These are phyloP conservation scores for Thelephora ganbajun DNA, from an alignment of 768 basidiomycete genomes.

Conservation along the genomic window DNA sequence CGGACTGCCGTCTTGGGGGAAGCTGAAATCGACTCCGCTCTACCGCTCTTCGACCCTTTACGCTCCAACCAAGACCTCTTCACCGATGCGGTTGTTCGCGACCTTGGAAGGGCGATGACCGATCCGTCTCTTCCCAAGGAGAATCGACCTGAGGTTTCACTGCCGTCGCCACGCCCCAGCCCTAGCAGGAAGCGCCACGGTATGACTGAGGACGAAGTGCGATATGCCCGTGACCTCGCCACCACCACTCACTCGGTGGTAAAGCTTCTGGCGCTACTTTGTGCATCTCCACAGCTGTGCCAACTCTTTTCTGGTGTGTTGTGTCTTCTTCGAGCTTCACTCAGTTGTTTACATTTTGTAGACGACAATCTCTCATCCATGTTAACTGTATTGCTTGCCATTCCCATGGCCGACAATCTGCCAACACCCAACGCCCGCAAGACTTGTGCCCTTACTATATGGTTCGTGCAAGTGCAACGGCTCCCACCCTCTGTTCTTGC, in stretches of 20 bases:
- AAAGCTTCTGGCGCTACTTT: slow-evolving; percentile 44
- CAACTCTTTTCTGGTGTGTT: slow-evolving; percentile 47
- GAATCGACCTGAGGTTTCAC: slow-evolving; percentile 7
- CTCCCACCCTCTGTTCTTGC: slow-evolving; percentile 46
- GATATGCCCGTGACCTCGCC: slow-evolving; percentile 67
- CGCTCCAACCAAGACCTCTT: slow-evolving; percentile 38
- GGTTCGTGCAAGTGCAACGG: slow-evolving; percentile 58
- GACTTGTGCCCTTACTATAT: slow-evolving; percentile 66
- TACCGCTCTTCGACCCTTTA: slow-evolving; percentile 63
- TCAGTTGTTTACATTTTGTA: slow-evolving; percentile 16
- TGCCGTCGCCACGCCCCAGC: slow-evolving; percentile 61
- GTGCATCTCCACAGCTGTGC: slow-evolving; percentile 45
- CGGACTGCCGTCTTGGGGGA: slow-evolving; percentile 25
- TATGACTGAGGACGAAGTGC: slow-evolving; percentile 65
- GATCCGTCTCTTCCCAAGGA: slow-evolving; percentile 26
- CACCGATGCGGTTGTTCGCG: slow-evolving; percentile 47
- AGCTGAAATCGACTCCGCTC: slow-evolving; percentile 44
- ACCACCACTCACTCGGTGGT: slow-evolving; percentile 60
- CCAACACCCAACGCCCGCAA: slow-evolving; percentile 82
- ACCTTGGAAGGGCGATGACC: slow-evolving; percentile 49
- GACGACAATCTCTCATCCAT: slow-evolving; percentile 47
- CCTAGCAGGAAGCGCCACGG: slow-evolving; percentile 57
- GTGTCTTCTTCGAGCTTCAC: slow-evolving; percentile 4
- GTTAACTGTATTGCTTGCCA: slow-evolving; percentile 50
- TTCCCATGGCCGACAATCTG: slow-evolving; percentile 52